Evolutionary conservation across 208 protist species (phyloP).

Genomic region (Trypanosoma avium): DNA sequence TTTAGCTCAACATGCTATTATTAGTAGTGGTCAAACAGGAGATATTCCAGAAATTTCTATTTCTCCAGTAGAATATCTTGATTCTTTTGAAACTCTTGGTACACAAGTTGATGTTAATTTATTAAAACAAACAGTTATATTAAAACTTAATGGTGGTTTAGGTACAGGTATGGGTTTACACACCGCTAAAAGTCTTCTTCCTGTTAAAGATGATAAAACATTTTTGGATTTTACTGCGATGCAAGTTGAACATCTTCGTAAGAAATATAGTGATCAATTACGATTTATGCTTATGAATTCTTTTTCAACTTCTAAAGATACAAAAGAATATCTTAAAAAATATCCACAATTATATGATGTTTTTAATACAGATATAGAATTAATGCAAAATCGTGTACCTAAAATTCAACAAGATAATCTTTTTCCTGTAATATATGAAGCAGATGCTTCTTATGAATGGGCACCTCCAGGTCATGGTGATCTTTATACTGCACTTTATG

Average conservation of each 20-base stretch:
- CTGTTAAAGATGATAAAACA: slow-evolving; percentile 91
- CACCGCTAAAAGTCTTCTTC: slow-evolving; percentile 91
- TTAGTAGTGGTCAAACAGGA: slow-evolving; percentile 48
- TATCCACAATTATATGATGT: slow-evolving; percentile 46
- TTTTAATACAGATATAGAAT: slow-evolving; percentile 65
- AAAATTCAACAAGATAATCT: slow-evolving; percentile 75
- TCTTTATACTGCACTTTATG: slow-evolving; percentile 94
- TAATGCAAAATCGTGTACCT: slow-evolving; percentile 87
- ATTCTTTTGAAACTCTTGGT: slow-evolving; percentile 39
- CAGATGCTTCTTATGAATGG: slow-evolving; percentile 77
- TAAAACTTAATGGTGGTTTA: slow-evolving; percentile 98
- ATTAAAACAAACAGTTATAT: slow-evolving; percentile 89
- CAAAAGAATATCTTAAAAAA: slow-evolving; percentile 63
- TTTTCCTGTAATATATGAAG: slow-evolving; percentile 56
- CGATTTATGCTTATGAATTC: slow-evolving; percentile 99
- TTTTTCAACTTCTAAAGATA: slow-evolving; percentile 97
- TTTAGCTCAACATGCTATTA: slow-evolving; percentile 48
- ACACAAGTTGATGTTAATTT: slow-evolving; percentile 28
- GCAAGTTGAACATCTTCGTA: slow-evolving; percentile 94
- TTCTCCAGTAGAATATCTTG: slow-evolving; percentile 39
- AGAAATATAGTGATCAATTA: slow-evolving; percentile 79
- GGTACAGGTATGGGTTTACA: slow-evolving; percentile 90
- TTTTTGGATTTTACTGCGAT: slow-evolving; percentile 98
- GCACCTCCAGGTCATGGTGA: slow-evolving; percentile 99
- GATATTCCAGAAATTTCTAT: slow-evolving; percentile 56